These are phyloP conservation scores for Aspergillus viridinutans DNA, from an alignment of 2,329 filamentous ascomycete genomes.

Conservation along the genomic window DNA sequence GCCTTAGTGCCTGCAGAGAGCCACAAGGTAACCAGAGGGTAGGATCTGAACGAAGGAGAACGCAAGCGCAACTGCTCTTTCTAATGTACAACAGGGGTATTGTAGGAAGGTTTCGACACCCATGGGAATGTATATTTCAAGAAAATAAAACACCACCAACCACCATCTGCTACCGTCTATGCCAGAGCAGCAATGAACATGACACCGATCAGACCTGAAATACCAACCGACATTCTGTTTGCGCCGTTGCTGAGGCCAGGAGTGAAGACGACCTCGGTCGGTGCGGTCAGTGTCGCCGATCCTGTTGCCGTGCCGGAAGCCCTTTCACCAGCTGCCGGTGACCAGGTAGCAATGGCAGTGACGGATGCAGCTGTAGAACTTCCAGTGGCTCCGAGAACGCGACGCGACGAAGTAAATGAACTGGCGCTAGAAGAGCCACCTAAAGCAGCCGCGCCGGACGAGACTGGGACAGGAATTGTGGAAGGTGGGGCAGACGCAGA, in stretches of 20 bases:
- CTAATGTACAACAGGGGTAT: background rate
- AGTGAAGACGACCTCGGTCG: conserved; percentile 11
- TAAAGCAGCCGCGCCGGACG: background rate
- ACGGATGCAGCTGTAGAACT: background rate
- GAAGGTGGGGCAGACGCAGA: background rate
- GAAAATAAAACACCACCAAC: background rate
- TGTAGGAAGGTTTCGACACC: background rate
- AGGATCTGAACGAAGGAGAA: background rate
- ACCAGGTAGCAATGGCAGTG: background rate
- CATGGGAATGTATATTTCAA: background rate
- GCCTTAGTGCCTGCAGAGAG: background rate
- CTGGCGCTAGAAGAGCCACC: background rate
- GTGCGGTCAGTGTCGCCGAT: background rate
- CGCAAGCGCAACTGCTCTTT: background rate
- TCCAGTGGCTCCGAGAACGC: background rate
- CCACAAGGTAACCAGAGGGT: background rate
- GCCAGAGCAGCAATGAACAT: conserved; percentile 15
- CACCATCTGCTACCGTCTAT: conserved; percentile 2
- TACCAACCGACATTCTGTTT: conserved; percentile 12
- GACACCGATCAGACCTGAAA: conserved; percentile 12
- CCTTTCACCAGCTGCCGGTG: background rate
- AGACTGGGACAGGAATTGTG: background rate
- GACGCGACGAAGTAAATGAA: background rate
- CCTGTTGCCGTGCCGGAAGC: conserved; percentile 2
- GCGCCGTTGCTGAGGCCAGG: conserved; percentile 24